Percentiles rank a stretch among this genome's conserved stretches.
Conservation (phyloP, 768 basidiomycete genomes). For the Suillus placidus region DNA sequence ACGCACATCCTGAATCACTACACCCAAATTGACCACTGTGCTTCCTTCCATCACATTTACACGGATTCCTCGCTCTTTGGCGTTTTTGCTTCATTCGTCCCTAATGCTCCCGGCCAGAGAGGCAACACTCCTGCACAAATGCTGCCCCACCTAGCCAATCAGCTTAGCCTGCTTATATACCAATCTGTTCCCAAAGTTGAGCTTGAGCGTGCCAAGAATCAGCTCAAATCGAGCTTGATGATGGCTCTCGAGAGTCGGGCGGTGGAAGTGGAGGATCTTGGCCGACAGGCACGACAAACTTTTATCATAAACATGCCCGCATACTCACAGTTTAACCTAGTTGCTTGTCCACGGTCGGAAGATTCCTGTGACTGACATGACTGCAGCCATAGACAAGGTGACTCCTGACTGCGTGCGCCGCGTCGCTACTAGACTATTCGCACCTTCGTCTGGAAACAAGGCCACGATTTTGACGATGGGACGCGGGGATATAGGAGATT, state of each 20-base stretch:
- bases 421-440: slow-evolving; percentile 78
- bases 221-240: slow-evolving; percentile 88
- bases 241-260: slow-evolving; percentile 93
- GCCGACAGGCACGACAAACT: slow-evolving; percentile 67
- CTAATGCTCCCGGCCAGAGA: slow-evolving; percentile 54
- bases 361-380: slow-evolving; percentile 90
- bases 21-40: slow-evolving; percentile 92
- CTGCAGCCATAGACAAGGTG: slow-evolving; percentile 78
- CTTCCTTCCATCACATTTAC: slow-evolving; percentile 97
- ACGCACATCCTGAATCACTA: slow-evolving; percentile 95
- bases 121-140: slow-evolving; percentile 72
- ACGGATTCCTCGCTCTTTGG: slow-evolving; percentile 93
- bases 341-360: slow-evolving; percentile 86
- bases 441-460: slow-evolving; percentile 59
- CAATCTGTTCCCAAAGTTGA: slow-evolving; percentile 66
- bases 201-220: slow-evolving; percentile 89
- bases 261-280: slow-evolving; percentile 87
- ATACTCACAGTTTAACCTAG: slow-evolving; percentile 37
- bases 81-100: slow-evolving; percentile 83
- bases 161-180: slow-evolving; percentile 82
- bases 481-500: slow-evolving; percentile 73
- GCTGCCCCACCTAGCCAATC: slow-evolving; percentile 83
- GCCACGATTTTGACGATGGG: slow-evolving; percentile 88
- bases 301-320: not conserved
- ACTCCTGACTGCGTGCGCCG: slow-evolving; percentile 68